A percentile compares a stretch with the other conserved stretches of the same genome.
phyloP scores from a whole-genome alignment of 257 asterid species.

The Striga asiatica region DNA sequence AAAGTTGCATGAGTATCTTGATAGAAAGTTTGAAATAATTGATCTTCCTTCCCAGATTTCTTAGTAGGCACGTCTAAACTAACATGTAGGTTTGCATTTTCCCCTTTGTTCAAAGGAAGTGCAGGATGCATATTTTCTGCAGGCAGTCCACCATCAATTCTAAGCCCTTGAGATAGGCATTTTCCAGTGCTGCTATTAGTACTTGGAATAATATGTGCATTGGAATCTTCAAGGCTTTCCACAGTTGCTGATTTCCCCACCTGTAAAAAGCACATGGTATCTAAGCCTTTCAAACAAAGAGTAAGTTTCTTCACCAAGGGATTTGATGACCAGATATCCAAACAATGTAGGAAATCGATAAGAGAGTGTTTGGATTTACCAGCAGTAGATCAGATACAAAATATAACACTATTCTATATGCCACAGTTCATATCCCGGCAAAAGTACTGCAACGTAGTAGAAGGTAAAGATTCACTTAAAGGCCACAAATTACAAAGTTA shows the following conservation, averaged over 20 bases:
- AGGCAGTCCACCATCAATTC: constrained; percentile 26
- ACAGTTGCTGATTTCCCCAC: constrained; percentile 31
- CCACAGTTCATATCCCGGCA: not conserved
- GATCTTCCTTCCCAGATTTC: constrained; percentile 31
- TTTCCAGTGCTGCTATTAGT: constrained; percentile 24
- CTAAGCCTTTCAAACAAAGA: not conserved
- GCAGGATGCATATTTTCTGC: constrained; percentile 25
- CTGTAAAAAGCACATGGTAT: constrained; percentile 28
- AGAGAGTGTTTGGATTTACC: constrained; percentile 4
- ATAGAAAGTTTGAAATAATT: constrained; percentile 22
- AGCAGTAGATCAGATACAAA: constrained; percentile 2
- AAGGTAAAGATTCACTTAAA: not conserved
- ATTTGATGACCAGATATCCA: constrained; percentile 13
- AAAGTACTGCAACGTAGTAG: not conserved
- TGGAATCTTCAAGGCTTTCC: constrained; percentile 26
- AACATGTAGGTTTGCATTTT: constrained; percentile 22
- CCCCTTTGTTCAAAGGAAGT: constrained; percentile 26
- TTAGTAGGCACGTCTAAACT: constrained; percentile 25
- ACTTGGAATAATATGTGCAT: constrained; percentile 25
- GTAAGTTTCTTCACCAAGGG: constrained; percentile 3
- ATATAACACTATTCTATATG: not conserved
- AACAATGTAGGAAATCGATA: not conserved
- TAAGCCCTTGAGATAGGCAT: constrained; percentile 24
- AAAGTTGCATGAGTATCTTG: constrained; percentile 26
- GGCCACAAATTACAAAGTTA: not conserved